Evolutionary conservation across 139 green algal genomes (phyloP), one percentile per base, ranked within the genome.

Genomic region (Tetratostichococcus sp.): DNA sequence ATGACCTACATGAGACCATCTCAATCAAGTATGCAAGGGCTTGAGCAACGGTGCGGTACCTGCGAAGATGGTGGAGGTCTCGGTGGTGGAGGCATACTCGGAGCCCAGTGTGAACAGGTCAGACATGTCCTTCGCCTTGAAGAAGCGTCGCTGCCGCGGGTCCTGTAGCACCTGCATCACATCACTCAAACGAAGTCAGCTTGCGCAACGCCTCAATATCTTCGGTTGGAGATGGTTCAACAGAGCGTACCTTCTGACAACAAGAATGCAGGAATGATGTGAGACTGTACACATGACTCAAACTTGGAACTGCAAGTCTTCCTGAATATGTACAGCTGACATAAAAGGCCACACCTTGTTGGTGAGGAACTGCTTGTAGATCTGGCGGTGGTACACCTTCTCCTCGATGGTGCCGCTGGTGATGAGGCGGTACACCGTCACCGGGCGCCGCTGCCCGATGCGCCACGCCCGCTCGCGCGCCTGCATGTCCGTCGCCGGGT

Each of bases 331-430:
- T n/a, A n/a, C n/a, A n/a, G n/a, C n/a, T n/a, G n/a, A n/a, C n/a
- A n/a, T n/a, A n/a, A n/a, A n/a, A n/a, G n/a, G n/a, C n/a, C 75
- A 0, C 33, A 89, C 88, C 79, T 91, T 92, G 84, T 94, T 91
- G 42, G 92, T 96, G 17, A 98, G 83, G 72, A 94, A 93, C 83
- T 92, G 86, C 80, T 97, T 97, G 79, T 95, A 95, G 43, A 98
- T 91, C 85, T 97, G 96, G 32, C 95, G 82, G 82, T 97, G 93
- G 85, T 97, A 97, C 3, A 97, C 85, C 83, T 97, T 98, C 84
- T 99, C 95, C 85, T 99, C 96, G 33, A 99, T 98, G 35, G 96
- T 98, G 43, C 96, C 96, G 25, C 81, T 85, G 34, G 91, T 98
- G 81, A 99, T 94, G 22, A 97, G 81, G 32, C 96, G 87, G 86